A percentile compares a stretch with the other conserved stretches of the same genome.
phyloP scores from a whole-genome alignment of 495 filamentous ascomycete genomes.

The Podospora australis region DNA sequence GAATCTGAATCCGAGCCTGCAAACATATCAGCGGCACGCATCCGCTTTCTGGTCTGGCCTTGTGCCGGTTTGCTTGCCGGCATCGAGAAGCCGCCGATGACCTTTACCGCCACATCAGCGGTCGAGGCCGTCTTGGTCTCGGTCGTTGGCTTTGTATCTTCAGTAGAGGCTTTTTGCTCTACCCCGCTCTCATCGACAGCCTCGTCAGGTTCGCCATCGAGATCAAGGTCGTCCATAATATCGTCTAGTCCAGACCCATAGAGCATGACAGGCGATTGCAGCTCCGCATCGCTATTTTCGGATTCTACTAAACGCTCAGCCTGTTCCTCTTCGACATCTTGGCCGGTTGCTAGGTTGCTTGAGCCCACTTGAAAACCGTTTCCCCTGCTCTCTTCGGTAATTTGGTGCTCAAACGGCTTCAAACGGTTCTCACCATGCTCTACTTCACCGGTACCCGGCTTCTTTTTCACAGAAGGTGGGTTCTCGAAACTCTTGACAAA shows the following conservation, averaged over 20 bases:
- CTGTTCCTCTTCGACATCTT: constrained; percentile 19
- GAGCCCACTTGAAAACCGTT: constrained; percentile 33
- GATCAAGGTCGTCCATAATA: constrained; percentile 22
- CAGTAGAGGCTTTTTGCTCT: constrained; percentile 9
- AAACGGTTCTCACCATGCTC: constrained; percentile 56
- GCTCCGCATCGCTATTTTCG: constrained; percentile 33
- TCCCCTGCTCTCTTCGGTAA: constrained; percentile 30
- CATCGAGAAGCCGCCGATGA: constrained; percentile 23
- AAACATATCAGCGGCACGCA: constrained; percentile 93
- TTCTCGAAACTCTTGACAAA: constrained; percentile 70
- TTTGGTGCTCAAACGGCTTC: constrained; percentile 60
- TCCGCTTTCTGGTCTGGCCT: constrained; percentile 52
- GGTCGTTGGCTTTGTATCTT: constrained; percentile 16
- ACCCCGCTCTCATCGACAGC: constrained; percentile 17
- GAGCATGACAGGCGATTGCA: constrained; percentile 12
- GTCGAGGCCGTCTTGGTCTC: constrained; percentile 8
- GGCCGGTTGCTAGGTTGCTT: constrained; percentile 5
- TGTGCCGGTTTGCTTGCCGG: constrained; percentile 21
- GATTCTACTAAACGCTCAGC: constrained; percentile 25
- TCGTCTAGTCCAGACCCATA: constrained; percentile 22
- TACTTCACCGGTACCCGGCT: constrained; percentile 41
- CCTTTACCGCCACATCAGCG: constrained; percentile 10
- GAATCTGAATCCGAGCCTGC: constrained; percentile 53
- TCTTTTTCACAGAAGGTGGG: constrained; percentile 54
- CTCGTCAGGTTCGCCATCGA: constrained; percentile 22